phyloP scores from a whole-genome alignment of 352 stramenopile genomes.

The Pythium inflatum region DNA sequence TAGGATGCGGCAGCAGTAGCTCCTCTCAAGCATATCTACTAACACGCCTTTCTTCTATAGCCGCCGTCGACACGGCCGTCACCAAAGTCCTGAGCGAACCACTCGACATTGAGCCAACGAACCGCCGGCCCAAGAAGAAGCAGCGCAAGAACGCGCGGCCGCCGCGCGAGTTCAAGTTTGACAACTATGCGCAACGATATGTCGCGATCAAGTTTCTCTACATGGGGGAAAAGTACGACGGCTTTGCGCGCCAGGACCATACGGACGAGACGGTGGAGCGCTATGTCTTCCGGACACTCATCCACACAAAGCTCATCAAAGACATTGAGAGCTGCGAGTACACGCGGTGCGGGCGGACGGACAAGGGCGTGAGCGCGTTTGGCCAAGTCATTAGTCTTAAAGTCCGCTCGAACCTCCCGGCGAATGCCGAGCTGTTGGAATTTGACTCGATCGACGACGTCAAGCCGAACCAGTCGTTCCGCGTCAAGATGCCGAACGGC shows the following conservation, averaged over 20 bases:
- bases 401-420: constrained; percentile 78
- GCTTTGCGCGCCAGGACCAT: constrained; percentile 88
- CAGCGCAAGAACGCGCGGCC: constrained; percentile 43
- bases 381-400: constrained; percentile 76
- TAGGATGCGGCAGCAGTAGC: no score
- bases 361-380: constrained; percentile 94
- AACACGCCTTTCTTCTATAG: constrained; percentile 31
- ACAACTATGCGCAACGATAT: constrained; percentile 72
- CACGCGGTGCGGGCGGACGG: constrained; percentile 96
- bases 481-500: constrained; percentile 56
- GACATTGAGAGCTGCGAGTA: constrained; percentile 87
- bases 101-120: constrained; percentile 13
- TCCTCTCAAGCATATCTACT: no score
- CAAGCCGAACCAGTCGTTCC: constrained; percentile 59
- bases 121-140: constrained; percentile 62
- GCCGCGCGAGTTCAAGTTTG: constrained; percentile 70
- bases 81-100: constrained; percentile 58
- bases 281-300: constrained; percentile 93
- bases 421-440: constrained; percentile 65
- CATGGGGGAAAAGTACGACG: constrained; percentile 85
- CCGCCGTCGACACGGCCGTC: constrained; percentile 73
- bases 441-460: constrained; percentile 71
- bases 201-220: constrained; percentile 89
- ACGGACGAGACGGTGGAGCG: constrained; percentile 94
- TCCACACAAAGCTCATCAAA: constrained; percentile 91